Evolutionary conservation across 257 asterid species (phyloP), one percentile per base, ranked within the genome.

Genomic region (Solanum paucissectum): DNA sequence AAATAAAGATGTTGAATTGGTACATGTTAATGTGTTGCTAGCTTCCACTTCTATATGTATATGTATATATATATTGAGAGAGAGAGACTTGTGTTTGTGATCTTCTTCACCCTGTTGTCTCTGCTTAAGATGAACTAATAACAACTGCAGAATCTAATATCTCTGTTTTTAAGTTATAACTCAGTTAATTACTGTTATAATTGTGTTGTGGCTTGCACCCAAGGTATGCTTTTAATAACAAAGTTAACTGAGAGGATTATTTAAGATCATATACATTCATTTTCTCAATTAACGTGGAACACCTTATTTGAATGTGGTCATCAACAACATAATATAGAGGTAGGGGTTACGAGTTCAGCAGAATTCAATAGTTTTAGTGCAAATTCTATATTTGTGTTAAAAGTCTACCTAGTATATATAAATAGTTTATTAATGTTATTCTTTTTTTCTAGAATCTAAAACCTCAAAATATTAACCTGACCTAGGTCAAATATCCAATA

Each of bases 341-440:
- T 0, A 58, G 2, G 12, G 5, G 3, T 68, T 68, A 68, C 11
- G 11, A 12, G 0, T 68, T 68, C 0, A 25, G 0, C 3, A 27
- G 0, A 29, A 12, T 29, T 68, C 3, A 29, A 3, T 69, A 1
- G 0, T 3, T 69, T 69, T 14, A 1, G 0, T 13, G 2, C 3
- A 27, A 29, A 69, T 13, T 69, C 0, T 29, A 3, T 27, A 32
- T 69, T 69, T 69, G 12, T 29, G 1, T 29, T 27, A 14, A 29
- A 29, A 69, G 20, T 14, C 23, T 5, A 29, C 23, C 23, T 69
- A 69, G 1, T 69, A 14, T 6, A 3, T 68, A 29, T 6, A 6
- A 68, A 68, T 27, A 68, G 13, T 29, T 12, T 66, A 66, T 27
- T 2, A 68, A 12, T 0, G 29, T 5, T 12, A 23, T 62, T 25